phyloP scores from a whole-genome alignment of 73 alveolate species.

The Paramecium sexaurelia region DNA sequence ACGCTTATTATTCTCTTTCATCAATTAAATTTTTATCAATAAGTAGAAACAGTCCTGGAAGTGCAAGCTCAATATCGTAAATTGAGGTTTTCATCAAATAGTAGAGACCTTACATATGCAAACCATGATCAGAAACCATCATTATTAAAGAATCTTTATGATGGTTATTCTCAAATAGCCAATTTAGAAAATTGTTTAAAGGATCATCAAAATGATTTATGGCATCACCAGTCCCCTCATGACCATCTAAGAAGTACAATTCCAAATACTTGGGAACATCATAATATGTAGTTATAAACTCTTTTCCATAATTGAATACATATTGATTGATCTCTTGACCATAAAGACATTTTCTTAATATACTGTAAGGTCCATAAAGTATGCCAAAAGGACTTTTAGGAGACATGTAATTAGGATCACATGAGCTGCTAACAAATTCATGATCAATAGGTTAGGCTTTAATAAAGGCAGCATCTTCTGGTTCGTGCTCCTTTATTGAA shows the following conservation, averaged over 20 bases:
- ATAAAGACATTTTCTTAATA: conserved; percentile 74
- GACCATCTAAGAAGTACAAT: conserved; percentile 75
- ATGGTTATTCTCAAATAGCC: conserved; percentile 8
- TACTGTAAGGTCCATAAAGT: conserved; percentile 72
- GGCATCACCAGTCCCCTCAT: conserved; percentile 77
- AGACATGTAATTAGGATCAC: conserved; percentile 76
- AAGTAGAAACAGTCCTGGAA: background rate
- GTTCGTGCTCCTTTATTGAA: conserved; percentile 19
- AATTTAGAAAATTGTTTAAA: conserved; percentile 63
- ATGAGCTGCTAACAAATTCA: conserved; percentile 69
- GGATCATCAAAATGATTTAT: conserved; percentile 77
- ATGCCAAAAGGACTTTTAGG: conserved; percentile 67
- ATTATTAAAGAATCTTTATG: background rate
- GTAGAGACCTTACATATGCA: background rate
- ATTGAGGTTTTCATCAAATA: background rate
- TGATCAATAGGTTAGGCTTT: conserved; percentile 63
- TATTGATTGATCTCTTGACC: conserved; percentile 73
- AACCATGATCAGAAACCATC: background rate
- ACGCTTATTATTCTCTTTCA: background rate
- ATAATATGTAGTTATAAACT: conserved; percentile 72
- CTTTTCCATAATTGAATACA: conserved; percentile 73
- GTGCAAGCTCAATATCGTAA: background rate
- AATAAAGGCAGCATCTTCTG: conserved; percentile 13
- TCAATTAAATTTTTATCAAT: background rate
- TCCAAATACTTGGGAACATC: conserved; percentile 73